Conservation (phyloP, 345 rosid species). For the Tarenaya hassleriana region DNA sequence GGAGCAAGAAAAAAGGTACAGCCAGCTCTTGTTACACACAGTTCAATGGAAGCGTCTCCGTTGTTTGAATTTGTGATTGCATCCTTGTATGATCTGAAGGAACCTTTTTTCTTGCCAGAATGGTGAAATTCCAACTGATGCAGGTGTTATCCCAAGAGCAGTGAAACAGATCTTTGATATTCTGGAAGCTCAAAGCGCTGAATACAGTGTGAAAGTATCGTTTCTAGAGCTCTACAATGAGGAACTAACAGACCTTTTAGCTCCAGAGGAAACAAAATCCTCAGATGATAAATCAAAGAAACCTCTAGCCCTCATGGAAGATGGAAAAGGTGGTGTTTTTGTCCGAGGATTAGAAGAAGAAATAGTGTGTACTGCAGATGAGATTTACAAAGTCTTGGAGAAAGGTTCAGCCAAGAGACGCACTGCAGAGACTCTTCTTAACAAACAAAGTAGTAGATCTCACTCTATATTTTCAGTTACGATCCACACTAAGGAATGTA, state of each 20-base stretch:
- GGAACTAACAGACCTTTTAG: constrained; percentile 93
- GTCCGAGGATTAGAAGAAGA: constrained; percentile 97
- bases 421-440: constrained; percentile 96
- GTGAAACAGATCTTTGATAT: constrained; percentile 88
- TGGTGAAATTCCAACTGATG: constrained; percentile 94
- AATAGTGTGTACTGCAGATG: constrained; percentile 87
- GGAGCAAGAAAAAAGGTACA: constrained; percentile 89
- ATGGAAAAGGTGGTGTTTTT: constrained; percentile 97
- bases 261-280: constrained; percentile 79
- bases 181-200: constrained; percentile 86
- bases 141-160: constrained; percentile 96
- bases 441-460: constrained; percentile 99
- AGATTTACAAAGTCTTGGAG: constrained; percentile 94
- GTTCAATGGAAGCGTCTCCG: constrained; percentile 6
- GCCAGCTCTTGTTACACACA: neutral
- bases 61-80: constrained; percentile 5
- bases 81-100: constrained; percentile 22
- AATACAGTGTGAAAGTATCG: constrained; percentile 95
- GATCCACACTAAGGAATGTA: constrained; percentile 92
- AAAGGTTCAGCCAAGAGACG: constrained; percentile 97
- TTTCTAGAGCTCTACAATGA: constrained; percentile 96
- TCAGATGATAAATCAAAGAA: constrained; percentile 87
- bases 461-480: constrained; percentile 96
- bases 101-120: constrained; percentile 41
- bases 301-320: constrained; percentile 98